These are phyloP conservation scores for Populus ilicifolia DNA, from an alignment of 345 rosid genomes.

Conservation along the genomic window DNA sequence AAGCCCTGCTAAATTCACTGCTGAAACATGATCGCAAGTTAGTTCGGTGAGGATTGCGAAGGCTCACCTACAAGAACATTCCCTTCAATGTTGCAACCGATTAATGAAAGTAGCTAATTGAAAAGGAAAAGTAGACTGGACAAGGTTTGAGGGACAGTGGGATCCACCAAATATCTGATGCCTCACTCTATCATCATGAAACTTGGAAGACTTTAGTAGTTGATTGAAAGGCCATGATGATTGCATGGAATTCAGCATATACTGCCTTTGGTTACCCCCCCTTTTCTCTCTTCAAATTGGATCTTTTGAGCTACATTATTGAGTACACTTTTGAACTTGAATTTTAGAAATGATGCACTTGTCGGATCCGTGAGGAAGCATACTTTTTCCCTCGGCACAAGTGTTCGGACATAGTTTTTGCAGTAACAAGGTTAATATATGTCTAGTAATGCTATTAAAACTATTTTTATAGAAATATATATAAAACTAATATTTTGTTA, in stretches of 20 bases:
- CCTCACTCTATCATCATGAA: constrained; percentile 75
- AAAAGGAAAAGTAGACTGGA: constrained; percentile 2
- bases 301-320: constrained; percentile 26
- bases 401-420: too few species aligned
- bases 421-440: too few species aligned
- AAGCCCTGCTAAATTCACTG: not conserved
- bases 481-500: too few species aligned
- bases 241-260: constrained; percentile 83
- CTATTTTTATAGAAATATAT: too few species aligned
- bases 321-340: constrained; percentile 49
- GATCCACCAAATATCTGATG: constrained; percentile 56
- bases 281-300: constrained; percentile 43
- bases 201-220: constrained; percentile 49
- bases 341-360: constrained; percentile 34
- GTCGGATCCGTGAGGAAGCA: constrained; percentile 41
- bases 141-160: constrained; percentile 41
- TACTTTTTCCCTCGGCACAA: not conserved
- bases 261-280: constrained; percentile 33
- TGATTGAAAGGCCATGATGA: constrained; percentile 76
- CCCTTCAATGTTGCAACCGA: not conserved
- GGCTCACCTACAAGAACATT: constrained; percentile 23
- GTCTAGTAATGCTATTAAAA: too few species aligned
- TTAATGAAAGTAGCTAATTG: not conserved
- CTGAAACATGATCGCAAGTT: not conserved
- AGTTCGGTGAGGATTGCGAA: constrained; percentile 47